Evolutionary conservation across 78 protist species (phyloP).

Genomic region (slime mould (Dictyostelium discoideum)): DNA sequence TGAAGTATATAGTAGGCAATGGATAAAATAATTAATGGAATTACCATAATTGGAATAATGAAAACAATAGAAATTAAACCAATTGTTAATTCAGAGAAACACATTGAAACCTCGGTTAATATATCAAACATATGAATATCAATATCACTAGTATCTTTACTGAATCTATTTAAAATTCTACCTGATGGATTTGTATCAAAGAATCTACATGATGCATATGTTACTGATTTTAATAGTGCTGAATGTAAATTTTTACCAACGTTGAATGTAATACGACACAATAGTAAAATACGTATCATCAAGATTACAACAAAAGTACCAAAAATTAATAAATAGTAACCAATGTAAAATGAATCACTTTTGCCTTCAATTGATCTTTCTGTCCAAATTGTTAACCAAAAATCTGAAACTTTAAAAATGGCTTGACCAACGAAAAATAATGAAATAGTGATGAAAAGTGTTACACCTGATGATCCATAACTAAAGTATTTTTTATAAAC

Average conservation of each 20-base stretch:
- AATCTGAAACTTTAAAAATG: slow-evolving; percentile 10
- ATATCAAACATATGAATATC: neutral
- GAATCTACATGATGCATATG: slow-evolving; percentile 15
- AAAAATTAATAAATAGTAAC: neutral
- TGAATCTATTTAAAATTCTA: slow-evolving; percentile 69
- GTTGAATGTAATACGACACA: neutral
- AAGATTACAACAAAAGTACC: neutral
- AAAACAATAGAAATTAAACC: neutral
- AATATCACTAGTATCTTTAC: slow-evolving; percentile 37
- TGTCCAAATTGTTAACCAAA: slow-evolving; percentile 51
- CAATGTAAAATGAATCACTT: slow-evolving; percentile 1
- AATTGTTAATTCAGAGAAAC: neutral
- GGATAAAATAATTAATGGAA: neutral
- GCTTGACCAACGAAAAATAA: slow-evolving; percentile 23
- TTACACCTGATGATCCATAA: slow-evolving; percentile 2
- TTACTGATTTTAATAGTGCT: neutral
- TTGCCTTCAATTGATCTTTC: neutral
- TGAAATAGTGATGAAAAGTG: neutral
- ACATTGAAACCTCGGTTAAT: neutral
- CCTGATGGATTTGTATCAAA: slow-evolving; percentile 76
- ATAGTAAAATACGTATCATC: neutral
- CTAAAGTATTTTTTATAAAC: neutral
- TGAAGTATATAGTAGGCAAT: slow-evolving; percentile 79
- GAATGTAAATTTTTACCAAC: slow-evolving; percentile 3
- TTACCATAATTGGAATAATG: slow-evolving; percentile 22